Evolutionary conservation across 2,329 filamentous ascomycete species (phyloP), one percentile per base, ranked within the genome.

Genomic region (Fusarium sterilihyphosum): DNA sequence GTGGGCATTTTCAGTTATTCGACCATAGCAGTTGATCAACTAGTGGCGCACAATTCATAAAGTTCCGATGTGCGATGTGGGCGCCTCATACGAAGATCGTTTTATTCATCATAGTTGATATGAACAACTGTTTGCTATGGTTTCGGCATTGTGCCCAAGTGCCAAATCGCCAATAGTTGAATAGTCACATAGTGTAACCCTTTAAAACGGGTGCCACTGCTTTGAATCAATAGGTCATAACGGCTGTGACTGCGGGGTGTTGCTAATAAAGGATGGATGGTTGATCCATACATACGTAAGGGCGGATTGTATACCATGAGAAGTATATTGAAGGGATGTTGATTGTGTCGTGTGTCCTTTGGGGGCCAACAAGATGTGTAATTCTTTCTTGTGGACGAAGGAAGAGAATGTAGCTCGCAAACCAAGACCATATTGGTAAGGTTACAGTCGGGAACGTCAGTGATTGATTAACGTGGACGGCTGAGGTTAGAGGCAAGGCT

Each of bases 401-500:
- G 41, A 33, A 40, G 50, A 44, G 20, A 65, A n/a, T 31, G 38
- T 33, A 31, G 44, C 46, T 67, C 46, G 53, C 53, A 65, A 70
- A 54, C 37, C 37, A 54, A 38, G 33, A 65, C 60, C 44, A 33
- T 31, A 50, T 50, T 47, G 65, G 59, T 31, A 49, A 70, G 53
- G 52, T 49, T 38, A 44, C 40, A 38, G 31, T 64, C 31, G 46
- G 46, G 43, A 37, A 68, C 40, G 22, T 41, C 57, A 62, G 40
- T 58, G 14, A 41, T 59, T 59, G 56, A 59, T 59, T 37, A 35
- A 52, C 17, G 26, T 26, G 46, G 35, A 22, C 46, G 68, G 41
- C 61, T 67, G 66, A 65, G 26, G 29, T 24, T 38, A 50, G 50
- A 64, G 41, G 61, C 53, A 73, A 58, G 60, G 60, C 70, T 53